Evolutionary conservation across 352 stramenopile species (phyloP), one percentile per base, ranked within the genome.

Genomic region (Pythium utonaiense): DNA sequence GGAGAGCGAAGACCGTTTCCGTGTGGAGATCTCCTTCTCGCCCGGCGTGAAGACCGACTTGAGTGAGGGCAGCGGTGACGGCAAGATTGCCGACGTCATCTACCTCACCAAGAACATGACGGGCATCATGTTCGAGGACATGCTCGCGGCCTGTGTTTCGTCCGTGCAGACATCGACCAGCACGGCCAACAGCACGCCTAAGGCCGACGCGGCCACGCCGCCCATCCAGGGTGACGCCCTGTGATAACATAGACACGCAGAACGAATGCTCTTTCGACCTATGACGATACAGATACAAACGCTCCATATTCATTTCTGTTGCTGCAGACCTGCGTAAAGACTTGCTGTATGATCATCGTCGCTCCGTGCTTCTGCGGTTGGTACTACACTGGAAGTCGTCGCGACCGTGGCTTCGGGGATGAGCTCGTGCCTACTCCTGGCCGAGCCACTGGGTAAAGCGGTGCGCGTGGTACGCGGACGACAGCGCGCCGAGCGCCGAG

Each of bases 71-170:
- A 44, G 25, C 17, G 51, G 62, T 16, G 65, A 65, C 31, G 57
- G 60, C 10, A 59, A 77, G 24, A 74, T 89, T 14, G 79, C 83
- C 21, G 81, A 92, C 49, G 81, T 78, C 42, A 87, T 95, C 41
- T 93, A 91, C 60, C 69, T 95, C 34, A 95, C 85, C 34, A 86
- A 83, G 53, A 82, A 89, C 68, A 93, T 95, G 85, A 89, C 79
- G 1, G 85, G 81, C 30, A 78, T 91, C 55, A 93, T 95, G 83
- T 93, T 95, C 47, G 85, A 95, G 66, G 85, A 95, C 66, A 92
- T 95, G 85, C 70, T 95, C 16, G 85, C 83, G 8, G 80, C 85
- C 7, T 95, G 85, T 47, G 83, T 95, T 34, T 88, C 85, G 24
- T 91, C 85, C 9, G 78, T 91, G 14, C 78, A 91, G 55, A 79